Percentiles rank a stretch among this genome's conserved stretches.
Evolutionary conservation across 1,284 basidiomycete genomes (phyloP).

Genomic region (Microbotryomycetes sp.): DNA sequence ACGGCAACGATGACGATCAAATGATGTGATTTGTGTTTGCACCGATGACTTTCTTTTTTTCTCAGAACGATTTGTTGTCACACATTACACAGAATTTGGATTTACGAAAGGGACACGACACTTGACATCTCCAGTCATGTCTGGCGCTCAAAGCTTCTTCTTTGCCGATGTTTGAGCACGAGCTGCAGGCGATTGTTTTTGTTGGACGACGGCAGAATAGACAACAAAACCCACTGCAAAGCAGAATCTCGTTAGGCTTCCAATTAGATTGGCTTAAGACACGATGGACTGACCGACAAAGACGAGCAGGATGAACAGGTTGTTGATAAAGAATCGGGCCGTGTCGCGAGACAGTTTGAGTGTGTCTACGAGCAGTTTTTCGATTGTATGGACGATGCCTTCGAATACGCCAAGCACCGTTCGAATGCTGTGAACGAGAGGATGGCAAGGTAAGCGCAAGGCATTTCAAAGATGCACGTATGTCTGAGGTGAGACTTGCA

Average conservation of each 20-base stretch:
- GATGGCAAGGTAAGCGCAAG: too few relatives aligned
- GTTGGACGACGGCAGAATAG: neutral
- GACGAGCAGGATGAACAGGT: neutral
- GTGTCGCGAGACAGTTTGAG: neutral
- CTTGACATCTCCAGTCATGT: too few relatives aligned
- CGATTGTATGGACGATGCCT: neutral
- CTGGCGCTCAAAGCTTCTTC: neutral
- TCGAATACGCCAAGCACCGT: neutral
- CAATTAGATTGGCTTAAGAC: neutral
- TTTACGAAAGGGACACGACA: too few relatives aligned
- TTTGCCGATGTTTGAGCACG: neutral
- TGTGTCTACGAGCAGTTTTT: neutral
- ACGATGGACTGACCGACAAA: neutral
- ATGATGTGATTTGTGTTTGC: too few relatives aligned
- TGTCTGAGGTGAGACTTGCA: neutral
- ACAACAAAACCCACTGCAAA: neutral
- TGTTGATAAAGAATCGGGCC: neutral
- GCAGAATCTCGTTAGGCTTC: neutral
- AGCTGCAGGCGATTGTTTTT: neutral
- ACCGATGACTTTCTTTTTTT: too few relatives aligned
- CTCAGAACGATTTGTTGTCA: too few relatives aligned
- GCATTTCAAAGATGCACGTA: neutral
- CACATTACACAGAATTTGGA: too few relatives aligned
- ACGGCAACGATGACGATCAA: neutral
- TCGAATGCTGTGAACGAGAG: neutral